phyloP scores from a whole-genome alignment of 2,329 filamentous ascomycete genomes.

The Leptographium flavum region DNA sequence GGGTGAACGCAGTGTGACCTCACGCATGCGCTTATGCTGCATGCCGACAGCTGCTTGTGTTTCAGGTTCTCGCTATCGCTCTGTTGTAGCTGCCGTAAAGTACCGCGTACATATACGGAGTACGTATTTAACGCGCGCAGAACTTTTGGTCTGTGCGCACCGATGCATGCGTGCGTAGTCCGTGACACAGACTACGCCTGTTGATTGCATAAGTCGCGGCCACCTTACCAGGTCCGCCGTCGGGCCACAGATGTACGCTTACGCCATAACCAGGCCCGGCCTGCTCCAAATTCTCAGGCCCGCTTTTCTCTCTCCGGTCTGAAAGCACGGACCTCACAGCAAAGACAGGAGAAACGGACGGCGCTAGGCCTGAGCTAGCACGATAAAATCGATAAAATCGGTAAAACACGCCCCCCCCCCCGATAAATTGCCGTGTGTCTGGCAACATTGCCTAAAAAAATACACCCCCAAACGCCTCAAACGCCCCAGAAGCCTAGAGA shows the following conservation, averaged over 20 bases:
- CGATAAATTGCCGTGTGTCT: too few species aligned
- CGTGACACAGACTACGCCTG: slow-evolving; percentile 11
- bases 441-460: too few species aligned
- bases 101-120: neutral
- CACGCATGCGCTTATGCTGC: neutral
- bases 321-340: slow-evolving; percentile 4
- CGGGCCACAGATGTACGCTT: neutral
- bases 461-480: too few species aligned
- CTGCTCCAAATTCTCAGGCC: neutral
- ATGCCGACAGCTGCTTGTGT: neutral
- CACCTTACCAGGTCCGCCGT: neutral
- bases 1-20: neutral
- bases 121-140: too few species aligned
- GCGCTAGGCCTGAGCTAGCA: neutral
- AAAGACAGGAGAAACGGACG: slow-evolving; percentile 2
- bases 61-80: neutral
- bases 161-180: neutral
- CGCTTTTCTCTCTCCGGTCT: neutral
- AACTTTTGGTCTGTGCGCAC: too few species aligned
- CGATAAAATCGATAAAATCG: slow-evolving; percentile 4
- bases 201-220: neutral
- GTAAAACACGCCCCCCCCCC: neutral
- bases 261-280: neutral
- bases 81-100: neutral
- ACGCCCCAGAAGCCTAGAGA: too few species aligned